phyloP scores from a whole-genome alignment of 805 yeast genomes.

The Candida ipomoeae region DNA sequence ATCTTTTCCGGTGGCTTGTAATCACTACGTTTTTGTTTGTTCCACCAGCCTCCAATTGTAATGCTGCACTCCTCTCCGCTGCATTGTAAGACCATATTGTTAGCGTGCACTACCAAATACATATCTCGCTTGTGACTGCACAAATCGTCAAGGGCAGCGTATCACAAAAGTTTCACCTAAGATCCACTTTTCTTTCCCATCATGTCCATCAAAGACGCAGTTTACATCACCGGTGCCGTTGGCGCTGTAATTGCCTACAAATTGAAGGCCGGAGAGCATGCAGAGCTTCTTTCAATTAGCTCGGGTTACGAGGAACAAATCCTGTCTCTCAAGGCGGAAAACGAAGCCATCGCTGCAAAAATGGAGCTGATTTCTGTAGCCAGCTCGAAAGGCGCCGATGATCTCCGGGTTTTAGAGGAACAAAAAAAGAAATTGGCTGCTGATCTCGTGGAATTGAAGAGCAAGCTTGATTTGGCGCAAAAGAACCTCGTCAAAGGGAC shows the following conservation, averaged over 20 bases:
- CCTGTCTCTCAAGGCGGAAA: constrained; percentile 5
- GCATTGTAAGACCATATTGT: neutral
- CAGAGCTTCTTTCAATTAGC: constrained; percentile 2
- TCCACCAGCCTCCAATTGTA: neutral
- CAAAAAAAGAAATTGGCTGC: neutral
- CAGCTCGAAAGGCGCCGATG: constrained; percentile 3
- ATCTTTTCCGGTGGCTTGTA: neutral
- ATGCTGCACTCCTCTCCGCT: neutral
- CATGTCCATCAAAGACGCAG: constrained; percentile 7
- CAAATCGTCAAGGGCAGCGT: neutral
- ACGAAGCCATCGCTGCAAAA: constrained; percentile 5
- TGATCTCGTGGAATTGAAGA: neutral
- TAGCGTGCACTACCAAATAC: neutral
- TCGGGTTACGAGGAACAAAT: constrained; percentile 4
- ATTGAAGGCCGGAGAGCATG: constrained; percentile 8
- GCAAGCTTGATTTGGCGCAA: neutral
- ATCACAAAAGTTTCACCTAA: neutral
- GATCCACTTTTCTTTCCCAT: neutral
- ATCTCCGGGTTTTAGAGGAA: neutral
- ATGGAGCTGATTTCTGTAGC: constrained; percentile 1
- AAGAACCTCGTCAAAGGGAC: constrained; percentile 3
- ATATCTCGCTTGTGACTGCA: neutral
- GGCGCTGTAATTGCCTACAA: constrained; percentile 8
- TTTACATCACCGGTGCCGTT: constrained; percentile 6
- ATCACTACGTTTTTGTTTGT: neutral